Percentiles rank a stretch among this genome's conserved stretches.
phyloP scores from a whole-genome alignment of 2,329 filamentous ascomycete genomes.

The Lachnellula suecica region DNA sequence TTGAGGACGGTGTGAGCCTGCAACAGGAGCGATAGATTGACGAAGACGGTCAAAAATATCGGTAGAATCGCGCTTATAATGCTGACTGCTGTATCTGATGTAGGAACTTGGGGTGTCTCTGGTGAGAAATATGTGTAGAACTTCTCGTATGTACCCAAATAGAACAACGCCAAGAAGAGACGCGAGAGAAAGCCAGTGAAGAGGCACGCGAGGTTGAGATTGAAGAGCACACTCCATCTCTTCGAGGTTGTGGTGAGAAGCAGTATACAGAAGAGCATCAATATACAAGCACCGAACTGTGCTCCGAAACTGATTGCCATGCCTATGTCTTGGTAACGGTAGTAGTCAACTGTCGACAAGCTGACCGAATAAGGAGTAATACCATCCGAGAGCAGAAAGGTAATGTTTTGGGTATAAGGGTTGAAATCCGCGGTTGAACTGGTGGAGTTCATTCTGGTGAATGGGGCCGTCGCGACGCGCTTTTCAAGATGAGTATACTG shows the following conservation, averaged over 20 bases:
- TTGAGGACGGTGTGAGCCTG: constrained; percentile 63
- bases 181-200: constrained; percentile 51
- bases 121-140: constrained; percentile 48
- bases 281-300: constrained; percentile 58
- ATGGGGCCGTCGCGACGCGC: background rate
- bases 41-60: constrained; percentile 51
- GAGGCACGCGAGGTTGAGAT: constrained; percentile 58
- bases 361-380: constrained; percentile 37
- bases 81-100: constrained; percentile 43
- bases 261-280: constrained; percentile 56
- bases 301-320: constrained; percentile 56
- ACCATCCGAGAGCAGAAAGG: constrained; percentile 44
- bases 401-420: constrained; percentile 51
- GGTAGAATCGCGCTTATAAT: constrained; percentile 48
- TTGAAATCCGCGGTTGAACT: constrained; percentile 39
- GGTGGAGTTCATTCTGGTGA: background rate
- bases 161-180: constrained; percentile 48
- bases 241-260: constrained; percentile 60
- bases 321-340: constrained; percentile 45
- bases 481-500: background rate
- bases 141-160: constrained; percentile 49
- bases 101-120: constrained; percentile 45
- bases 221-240: constrained; percentile 55
- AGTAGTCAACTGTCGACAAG: constrained; percentile 43
- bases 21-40: constrained; percentile 59